Evolutionary conservation across 805 yeast genomes (phyloP), one percentile per base, ranked within the genome.

Genomic region (Sungouiozyma ichnusensis): DNA sequence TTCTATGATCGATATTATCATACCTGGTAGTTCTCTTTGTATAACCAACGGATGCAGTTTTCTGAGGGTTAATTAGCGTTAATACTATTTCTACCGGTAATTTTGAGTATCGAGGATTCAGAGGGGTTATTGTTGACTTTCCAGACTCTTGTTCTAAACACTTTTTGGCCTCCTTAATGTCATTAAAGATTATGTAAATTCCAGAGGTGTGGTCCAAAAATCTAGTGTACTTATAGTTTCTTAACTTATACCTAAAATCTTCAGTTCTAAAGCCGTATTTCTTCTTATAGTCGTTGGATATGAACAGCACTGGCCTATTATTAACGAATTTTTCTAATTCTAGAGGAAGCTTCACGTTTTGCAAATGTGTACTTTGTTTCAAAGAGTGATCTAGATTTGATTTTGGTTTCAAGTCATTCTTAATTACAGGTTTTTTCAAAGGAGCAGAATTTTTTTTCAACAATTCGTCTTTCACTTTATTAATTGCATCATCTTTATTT

Each of bases 121-220:
- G 47, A 3, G 62, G 57, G 11, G 45, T 41, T 33, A 54, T 42
- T 8, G 51, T 44, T 44, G 58, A 40, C 27, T 41, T 48, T 11
- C 57, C 60, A 4, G 57, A 52, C 39, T 52, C 62, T 3, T 37
- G 40, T 17, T 46, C 48, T 42, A 49, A 41, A 48, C 60, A 58
- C 18, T 45, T 48, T 16, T 46, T 49, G 6, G 63, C 63, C 34
- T 57, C 55, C 14, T 40, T 39, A 16, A 52, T 39, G 39, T 58
- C 68, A 50, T 77, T 77, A 60, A 86, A 86, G 1, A 84, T 78
- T 33, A 85, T 67, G 51, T 73, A 85, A 50, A 81, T 80, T 0
- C 95, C 95, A 1, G 71, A 60, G 0, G 51, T 49, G 48, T 82
- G 88, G 3, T 76, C 69, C 38, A 81, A 55, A 2, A 85, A 75